Evolutionary conservation across 352 stramenopile genomes (phyloP).

Genomic region (Globisporangium perplexum): DNA sequence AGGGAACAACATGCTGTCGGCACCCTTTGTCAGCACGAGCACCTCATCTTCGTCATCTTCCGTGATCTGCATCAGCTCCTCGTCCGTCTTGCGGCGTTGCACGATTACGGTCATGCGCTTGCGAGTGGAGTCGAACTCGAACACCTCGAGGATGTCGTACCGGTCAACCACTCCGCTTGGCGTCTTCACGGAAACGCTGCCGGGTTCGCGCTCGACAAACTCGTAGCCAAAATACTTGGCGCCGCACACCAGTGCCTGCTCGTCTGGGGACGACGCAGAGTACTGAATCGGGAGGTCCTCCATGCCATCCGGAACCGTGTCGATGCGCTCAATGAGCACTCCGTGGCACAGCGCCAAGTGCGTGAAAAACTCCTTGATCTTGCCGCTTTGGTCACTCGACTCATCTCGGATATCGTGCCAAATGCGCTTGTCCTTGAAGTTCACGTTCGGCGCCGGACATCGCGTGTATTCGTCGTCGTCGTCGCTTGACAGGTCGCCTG

Average conservation of each 20-base stretch:
- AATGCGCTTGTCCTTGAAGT: conserved; percentile 68
- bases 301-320: conserved; percentile 39
- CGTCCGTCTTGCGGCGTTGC: conserved; percentile 56
- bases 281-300: conserved; percentile 54
- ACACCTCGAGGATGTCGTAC: conserved; percentile 91
- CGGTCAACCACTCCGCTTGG: conserved; percentile 47
- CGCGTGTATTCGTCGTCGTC: conserved; percentile 25
- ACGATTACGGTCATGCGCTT: conserved; percentile 89
- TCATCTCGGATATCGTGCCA: conserved; percentile 49
- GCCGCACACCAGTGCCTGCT: conserved; percentile 77
- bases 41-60: conserved; percentile 71
- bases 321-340: conserved; percentile 94
- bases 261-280: conserved; percentile 88
- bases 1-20: conserved; percentile 84
- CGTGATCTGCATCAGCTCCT: conserved; percentile 62
- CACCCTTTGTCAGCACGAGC: conserved; percentile 72
- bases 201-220: conserved; percentile 65
- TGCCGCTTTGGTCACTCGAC: conserved; percentile 26
- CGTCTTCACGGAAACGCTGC: conserved; percentile 63
- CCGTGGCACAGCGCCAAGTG: conserved; percentile 92
- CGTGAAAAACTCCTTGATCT: conserved; percentile 82
- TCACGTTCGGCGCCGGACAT: conserved; percentile 52
- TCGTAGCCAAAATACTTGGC: conserved; percentile 87
- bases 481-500: conserved; percentile 19
- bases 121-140: conserved; percentile 90